Evolutionary conservation across 257 asterid genomes (phyloP).

Genomic region (Jacaranda copaia): DNA sequence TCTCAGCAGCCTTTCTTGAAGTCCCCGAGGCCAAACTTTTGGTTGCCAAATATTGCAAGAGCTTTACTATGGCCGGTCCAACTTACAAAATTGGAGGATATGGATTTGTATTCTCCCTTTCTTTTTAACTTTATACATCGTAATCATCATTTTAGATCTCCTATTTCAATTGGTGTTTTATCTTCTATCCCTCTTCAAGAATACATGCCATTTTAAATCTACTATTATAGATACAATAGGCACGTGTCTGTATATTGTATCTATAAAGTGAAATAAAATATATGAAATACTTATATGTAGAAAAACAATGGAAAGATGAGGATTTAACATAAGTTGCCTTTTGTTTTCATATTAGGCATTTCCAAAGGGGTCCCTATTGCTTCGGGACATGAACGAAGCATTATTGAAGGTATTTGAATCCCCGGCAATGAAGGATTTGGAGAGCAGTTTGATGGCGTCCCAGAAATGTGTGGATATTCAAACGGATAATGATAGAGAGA

Average conservation of each 20-base stretch:
- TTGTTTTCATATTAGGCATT: constrained; percentile 40
- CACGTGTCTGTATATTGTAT: too few species aligned
- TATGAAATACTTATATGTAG: too few species aligned
- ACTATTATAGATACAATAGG: too few species aligned
- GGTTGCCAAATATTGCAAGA: constrained; percentile 50
- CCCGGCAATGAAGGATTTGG: constrained; percentile 43
- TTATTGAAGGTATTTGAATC: constrained; percentile 41
- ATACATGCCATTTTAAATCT: too few species aligned
- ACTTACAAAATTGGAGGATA: constrained; percentile 52
- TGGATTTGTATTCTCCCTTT: constrained; percentile 44
- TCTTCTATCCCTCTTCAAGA: too few species aligned
- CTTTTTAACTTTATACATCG: background rate
- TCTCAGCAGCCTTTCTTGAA: constrained; percentile 51
- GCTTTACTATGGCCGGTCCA: constrained; percentile 48
- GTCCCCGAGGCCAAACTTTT: constrained; percentile 47
- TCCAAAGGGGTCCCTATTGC: constrained; percentile 48
- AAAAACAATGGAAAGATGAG: too few species aligned
- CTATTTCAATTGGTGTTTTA: too few species aligned
- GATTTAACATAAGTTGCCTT: background rate
- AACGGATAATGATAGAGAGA: constrained; percentile 32
- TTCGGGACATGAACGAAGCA: constrained; percentile 48
- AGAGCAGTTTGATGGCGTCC: constrained; percentile 34
- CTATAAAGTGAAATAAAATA: too few species aligned
- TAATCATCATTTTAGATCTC: background rate
- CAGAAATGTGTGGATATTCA: constrained; percentile 45